Base-by-base conservation (phyloP, 1,284 basidiomycete genomes). In the Sanghuangporus sanghuang region DNA sequence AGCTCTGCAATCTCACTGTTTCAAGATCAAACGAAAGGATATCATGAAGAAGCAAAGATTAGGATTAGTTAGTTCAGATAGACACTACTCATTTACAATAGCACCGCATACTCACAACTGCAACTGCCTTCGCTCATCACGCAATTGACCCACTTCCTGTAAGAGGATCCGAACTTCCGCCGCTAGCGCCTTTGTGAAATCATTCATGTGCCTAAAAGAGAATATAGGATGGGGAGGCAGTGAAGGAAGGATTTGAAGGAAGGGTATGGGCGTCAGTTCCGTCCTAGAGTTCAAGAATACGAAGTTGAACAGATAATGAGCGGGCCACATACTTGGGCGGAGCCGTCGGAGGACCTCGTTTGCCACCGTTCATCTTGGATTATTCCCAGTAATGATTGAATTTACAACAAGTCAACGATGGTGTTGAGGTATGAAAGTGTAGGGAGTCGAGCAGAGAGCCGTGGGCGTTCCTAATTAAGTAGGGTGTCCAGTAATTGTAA, bases 1-100 rank as follows among this genome's bases (percentile, higher is more conserved):
- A 90, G 77, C 71, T 89, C 88, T 23, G 89, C 83, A 64, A 90
- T 89, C 73, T 90, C 89, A 66, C 87, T 90, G 56, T 42, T 44
- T 1, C 23, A 49, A 46, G 40, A 39, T 21, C 16, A 16, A 16
- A 61, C 27, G 27, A 32, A 32, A 32, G 27, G 27, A 3, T 32
- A 32, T 3, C 27, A 32, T 32, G 27, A 32, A 32, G 27, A 32
- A 32, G 27, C 27, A 23, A 23, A 23, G 23, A 23, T 23, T 23
- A 23, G 23, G 27, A 32, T 32, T 32, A 32, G 27, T 32, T 2
- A 32, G 27, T 5, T 32, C 27, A 32, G 27, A 32, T 32, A 32
- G 27, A 3, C 5, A 3, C 3, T 32, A 32, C 27, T 32, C 27
- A 32, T 32, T 2, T 32, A 32, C 27, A 3, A 32, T 32, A 3